These are phyloP conservation scores for Penicillium sp. DNA, from an alignment of 2,329 filamentous ascomycete genomes.

Conservation along the genomic window DNA sequence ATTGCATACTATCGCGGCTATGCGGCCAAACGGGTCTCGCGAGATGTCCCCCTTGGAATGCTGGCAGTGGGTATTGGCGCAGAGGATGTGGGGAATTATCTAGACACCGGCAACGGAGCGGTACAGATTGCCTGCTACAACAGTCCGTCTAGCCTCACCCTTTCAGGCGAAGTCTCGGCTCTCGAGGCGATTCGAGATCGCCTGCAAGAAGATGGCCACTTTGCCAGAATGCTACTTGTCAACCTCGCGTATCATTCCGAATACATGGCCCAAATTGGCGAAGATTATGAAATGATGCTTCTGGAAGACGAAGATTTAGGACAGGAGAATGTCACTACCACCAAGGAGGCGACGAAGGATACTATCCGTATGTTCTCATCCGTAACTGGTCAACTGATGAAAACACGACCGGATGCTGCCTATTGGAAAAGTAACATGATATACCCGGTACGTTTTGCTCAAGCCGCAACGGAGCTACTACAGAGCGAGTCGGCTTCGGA, in stretches of 20 bases:
- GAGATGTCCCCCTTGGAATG: not conserved
- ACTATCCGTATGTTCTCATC: conserved; percentile 4
- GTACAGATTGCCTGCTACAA: conserved; percentile 21
- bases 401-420: not conserved
- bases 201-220: conserved; percentile 22
- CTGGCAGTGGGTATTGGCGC: conserved; percentile 4
- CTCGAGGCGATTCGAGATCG: conserved; percentile 22
- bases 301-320: too few relatives aligned
- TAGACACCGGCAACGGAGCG: not conserved
- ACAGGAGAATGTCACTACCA: not conserved
- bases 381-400: not conserved
- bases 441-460: conserved; percentile 5
- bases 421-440: conserved; percentile 30
- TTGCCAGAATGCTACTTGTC: conserved; percentile 18
- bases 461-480: not conserved
- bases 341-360: not conserved
- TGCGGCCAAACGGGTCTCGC: not conserved
- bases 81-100: not conserved
- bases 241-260: conserved; percentile 25
- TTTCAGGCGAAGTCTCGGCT: conserved; percentile 18
- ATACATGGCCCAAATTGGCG: conserved; percentile 15
- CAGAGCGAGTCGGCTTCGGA: not conserved
- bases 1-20: not conserved
- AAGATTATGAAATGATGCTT: not conserved
- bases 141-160: conserved; percentile 22